These are phyloP conservation scores for Fusarium fracticaudum DNA, from an alignment of 2,329 filamentous ascomycete species.

Conservation along the genomic window DNA sequence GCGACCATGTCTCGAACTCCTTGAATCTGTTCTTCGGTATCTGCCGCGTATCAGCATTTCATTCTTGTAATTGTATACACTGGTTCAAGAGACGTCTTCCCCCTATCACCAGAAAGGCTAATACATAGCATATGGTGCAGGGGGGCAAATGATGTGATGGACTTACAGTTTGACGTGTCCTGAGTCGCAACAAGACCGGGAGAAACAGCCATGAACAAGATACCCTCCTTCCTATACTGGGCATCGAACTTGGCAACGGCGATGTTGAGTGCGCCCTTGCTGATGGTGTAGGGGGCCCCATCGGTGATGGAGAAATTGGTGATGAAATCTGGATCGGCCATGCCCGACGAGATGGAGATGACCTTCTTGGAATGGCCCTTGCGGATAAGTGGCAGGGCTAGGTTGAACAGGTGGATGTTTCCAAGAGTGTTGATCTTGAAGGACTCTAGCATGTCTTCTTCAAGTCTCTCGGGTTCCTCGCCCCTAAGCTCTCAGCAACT, in stretches of 20 bases:
- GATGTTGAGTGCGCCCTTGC: constrained; percentile 63
- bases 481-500: background rate
- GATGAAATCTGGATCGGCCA: constrained; percentile 58
- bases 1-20: constrained; percentile 36
- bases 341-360: constrained; percentile 59
- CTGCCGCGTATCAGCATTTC: background rate
- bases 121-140: background rate
- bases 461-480: constrained; percentile 13
- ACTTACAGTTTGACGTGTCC: constrained; percentile 40
- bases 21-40: constrained; percentile 41
- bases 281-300: constrained; percentile 55
- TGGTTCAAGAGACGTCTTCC: fast-evolving
- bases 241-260: constrained; percentile 63
- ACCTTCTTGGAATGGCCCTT: constrained; percentile 64
- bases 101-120: background rate
- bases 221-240: constrained; percentile 58
- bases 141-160: fast-evolving
- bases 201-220: constrained; percentile 62
- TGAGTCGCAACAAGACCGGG: constrained; percentile 62
- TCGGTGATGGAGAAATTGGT: constrained; percentile 49
- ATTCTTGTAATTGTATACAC: background rate
- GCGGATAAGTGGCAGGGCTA: constrained; percentile 62
- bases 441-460: constrained; percentile 19
- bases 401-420: constrained; percentile 62
- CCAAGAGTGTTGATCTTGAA: constrained; percentile 62